Base-by-base conservation (phyloP, 2,329 filamentous ascomycete genomes). In the Fusarium dlaminii region DNA sequence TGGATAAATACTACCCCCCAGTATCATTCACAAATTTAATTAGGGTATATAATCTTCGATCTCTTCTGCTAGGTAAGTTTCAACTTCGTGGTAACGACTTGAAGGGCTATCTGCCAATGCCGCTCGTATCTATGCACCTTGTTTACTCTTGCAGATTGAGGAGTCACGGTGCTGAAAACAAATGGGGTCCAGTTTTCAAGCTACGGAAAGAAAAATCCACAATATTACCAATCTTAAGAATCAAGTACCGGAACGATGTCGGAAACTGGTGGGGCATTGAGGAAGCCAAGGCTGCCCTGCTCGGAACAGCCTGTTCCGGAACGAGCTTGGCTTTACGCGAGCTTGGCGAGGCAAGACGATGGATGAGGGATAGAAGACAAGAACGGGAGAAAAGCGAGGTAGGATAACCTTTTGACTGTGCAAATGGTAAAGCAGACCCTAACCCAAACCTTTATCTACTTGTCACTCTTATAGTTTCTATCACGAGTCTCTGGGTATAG, bases 401-500 rank as follows among this genome's bases (percentile, higher is more conserved):
- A 30, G 6, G 12, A 32, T 15, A 7, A 3, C 18, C n/a, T 22
- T 29, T 20, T 22, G 3, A 17, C 49, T 13, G 5, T 22, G 2
- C 17, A 8, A 6, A 18, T 15, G 9, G 2, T 7, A 29, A 36
- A 17, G 13, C 18, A 22, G 13, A 20, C n/a, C n/a, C n/a, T n/a
- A n/a, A n/a, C n/a, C n/a, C n/a, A n/a, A n/a, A n/a, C n/a, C n/a
- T 11, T 27, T 6, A 3, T 9, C 18, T 22, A 15, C 36, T 13
- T 5, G n/a, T 22, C 8, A 24, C 13, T 52, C 6, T 52, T 27
- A 22, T 36, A 24, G 13, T 15, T 15, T 14, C 13, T 3, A 11
- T 14, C 1, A 29, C 18, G 4, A 8, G 13, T 46, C 4, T 7
- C 9, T 10, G 9, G 8, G 13, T 4, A 8, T 1, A 7, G 5